Conservation (phyloP, 2,329 filamentous ascomycete species). For the Alternaria infectoria region DNA sequence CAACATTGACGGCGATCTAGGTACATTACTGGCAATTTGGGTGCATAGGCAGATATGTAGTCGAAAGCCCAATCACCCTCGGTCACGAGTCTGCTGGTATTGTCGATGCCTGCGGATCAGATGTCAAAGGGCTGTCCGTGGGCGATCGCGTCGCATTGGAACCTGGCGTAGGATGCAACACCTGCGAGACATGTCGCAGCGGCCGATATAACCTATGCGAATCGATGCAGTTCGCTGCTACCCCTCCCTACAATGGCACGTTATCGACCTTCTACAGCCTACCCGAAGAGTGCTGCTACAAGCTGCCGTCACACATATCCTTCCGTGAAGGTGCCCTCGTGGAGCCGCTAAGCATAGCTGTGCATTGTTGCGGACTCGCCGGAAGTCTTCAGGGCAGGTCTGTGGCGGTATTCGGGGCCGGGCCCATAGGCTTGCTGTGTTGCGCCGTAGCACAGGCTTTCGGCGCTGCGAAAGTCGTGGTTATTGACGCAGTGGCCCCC, state of each 20-base stretch:
- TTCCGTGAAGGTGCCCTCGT: slow-evolving; percentile 27
- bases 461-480: not conserved
- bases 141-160: not conserved
- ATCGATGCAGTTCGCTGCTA: not conserved
- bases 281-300: slow-evolving; percentile 24
- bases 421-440: not conserved
- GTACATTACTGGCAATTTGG: not conserved
- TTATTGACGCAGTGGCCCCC: not conserved
- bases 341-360: slow-evolving; percentile 26
- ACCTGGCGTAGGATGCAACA: not conserved
- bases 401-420: not conserved
- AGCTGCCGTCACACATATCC: slow-evolving; percentile 19
- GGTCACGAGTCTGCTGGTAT: not conserved
- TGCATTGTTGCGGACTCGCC: slow-evolving; percentile 13
- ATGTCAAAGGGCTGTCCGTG: not conserved
- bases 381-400: not conserved
- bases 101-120: not conserved
- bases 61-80: not conserved
- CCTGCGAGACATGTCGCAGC: not conserved
- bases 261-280: slow-evolving; percentile 9
- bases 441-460: not conserved
- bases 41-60: not conserved
- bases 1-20: not conserved
- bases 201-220: not conserved
- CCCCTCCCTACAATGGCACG: not conserved